Percentiles rank a stretch among this genome's conserved stretches.
phyloP scores from a whole-genome alignment of 2,329 filamentous ascomycete genomes.

The Pyrenophora teres region DNA sequence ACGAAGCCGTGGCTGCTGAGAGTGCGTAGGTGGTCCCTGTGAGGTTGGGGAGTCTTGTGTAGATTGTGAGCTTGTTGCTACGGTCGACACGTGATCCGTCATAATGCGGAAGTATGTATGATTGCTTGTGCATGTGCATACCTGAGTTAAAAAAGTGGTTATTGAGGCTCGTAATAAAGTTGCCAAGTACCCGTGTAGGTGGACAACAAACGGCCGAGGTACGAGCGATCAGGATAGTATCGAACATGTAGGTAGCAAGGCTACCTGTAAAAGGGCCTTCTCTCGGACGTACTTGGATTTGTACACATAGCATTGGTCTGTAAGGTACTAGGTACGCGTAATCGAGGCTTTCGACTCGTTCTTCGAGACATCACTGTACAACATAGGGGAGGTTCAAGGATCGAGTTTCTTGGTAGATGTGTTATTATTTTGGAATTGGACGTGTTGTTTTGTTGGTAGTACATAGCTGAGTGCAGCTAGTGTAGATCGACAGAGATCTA shows the following conservation, averaged over 20 bases:
- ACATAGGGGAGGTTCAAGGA: background rate
- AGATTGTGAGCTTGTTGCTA: slow-evolving; percentile 2
- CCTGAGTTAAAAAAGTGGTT: background rate
- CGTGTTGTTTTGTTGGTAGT: background rate
- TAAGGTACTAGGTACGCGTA: background rate
- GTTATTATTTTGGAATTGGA: no score
- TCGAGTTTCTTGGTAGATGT: background rate
- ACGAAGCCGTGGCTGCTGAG: background rate
- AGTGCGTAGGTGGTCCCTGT: background rate
- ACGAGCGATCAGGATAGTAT: background rate
- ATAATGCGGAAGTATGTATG: slow-evolving; percentile 1
- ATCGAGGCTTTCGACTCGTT: background rate
- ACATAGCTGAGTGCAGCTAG: background rate
- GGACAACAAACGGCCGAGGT: background rate
- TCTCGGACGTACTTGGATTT: background rate
- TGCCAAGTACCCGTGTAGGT: background rate
- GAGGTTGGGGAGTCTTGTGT: slow-evolving; percentile 2
- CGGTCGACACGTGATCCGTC: background rate
- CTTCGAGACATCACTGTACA: background rate
- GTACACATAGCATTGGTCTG: background rate
- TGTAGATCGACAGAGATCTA: background rate
- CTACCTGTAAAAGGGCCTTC: background rate
- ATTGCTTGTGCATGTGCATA: slow-evolving; percentile 2
- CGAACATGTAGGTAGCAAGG: background rate
- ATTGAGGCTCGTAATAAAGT: slow-evolving; percentile 1